phyloP scores from a whole-genome alignment of 139 green algal genomes.

The Medakamo hakoo region DNA sequence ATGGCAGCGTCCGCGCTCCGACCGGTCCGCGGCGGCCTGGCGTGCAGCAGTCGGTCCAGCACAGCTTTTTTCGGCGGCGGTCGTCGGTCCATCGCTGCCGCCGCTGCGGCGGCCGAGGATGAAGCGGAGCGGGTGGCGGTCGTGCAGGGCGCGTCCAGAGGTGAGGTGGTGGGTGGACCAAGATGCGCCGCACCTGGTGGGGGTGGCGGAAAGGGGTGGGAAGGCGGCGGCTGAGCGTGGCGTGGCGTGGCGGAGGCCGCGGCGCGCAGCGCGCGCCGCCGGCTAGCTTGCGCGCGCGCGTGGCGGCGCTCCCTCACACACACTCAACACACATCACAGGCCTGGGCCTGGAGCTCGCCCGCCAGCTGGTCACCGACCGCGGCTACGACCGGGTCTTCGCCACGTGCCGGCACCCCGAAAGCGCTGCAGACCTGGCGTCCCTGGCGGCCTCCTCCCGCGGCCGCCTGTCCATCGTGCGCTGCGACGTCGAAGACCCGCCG shows the following conservation, averaged over 20 bases:
- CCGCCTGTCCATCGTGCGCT: slow-evolving; percentile 25
- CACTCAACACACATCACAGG: slow-evolving; percentile 15
- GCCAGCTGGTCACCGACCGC: slow-evolving; percentile 31
- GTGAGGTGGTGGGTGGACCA: neutral
- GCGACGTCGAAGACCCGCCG: slow-evolving; percentile 36
- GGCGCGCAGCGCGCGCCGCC: no score
- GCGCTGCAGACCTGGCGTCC: slow-evolving; percentile 18
- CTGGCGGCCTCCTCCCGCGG: slow-evolving; percentile 15
- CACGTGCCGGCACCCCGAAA: slow-evolving; percentile 40
- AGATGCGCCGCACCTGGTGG: neutral
- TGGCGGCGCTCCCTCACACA: neutral
- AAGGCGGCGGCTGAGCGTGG: neutral
- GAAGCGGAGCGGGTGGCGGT: slow-evolving; percentile 2
- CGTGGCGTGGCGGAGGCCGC: neutral
- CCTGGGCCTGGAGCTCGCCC: slow-evolving; percentile 52
- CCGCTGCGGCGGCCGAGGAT: no score
- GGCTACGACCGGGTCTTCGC: slow-evolving; percentile 37
- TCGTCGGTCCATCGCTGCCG: no score
- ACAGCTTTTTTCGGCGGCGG: no score
- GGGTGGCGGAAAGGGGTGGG: neutral
- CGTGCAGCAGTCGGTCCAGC: no score
- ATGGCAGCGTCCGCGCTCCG: no score
- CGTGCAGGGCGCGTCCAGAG: slow-evolving; percentile 9
- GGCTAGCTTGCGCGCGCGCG: neutral
- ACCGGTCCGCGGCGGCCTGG: no score